Evolutionary conservation across 192 early-diverging fungal genomes (phyloP).

Genomic region (Entomortierella parvispora): DNA sequence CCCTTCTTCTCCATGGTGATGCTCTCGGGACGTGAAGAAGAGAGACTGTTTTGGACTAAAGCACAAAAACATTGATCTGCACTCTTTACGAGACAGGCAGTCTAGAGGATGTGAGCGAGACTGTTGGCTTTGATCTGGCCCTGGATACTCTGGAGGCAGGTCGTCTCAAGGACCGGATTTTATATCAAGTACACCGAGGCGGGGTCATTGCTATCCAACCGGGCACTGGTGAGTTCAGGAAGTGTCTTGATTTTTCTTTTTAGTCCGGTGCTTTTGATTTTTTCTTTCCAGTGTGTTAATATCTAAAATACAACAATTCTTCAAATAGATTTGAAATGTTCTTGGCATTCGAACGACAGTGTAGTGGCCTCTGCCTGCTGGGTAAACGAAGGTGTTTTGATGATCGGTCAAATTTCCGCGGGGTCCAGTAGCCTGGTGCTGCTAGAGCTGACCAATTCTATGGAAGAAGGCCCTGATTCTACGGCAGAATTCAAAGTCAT

Average conservation of each 20-base stretch:
- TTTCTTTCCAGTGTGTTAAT: not conserved
- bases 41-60: not conserved
- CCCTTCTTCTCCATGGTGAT: not conserved
- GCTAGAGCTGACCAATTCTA: constrained; percentile 1
- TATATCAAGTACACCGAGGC: constrained; percentile 40
- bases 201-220: constrained; percentile 16
- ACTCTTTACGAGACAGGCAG: constrained; percentile 3
- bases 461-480: not conserved
- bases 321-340: not conserved
- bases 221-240: constrained; percentile 11
- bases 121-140: constrained; percentile 20
- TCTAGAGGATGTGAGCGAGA: constrained; percentile 25
- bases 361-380: constrained; percentile 25
- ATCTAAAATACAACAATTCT: not conserved
- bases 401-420: constrained; percentile 23
- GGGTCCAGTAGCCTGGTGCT: constrained; percentile 20
- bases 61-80: not conserved
- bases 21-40: not conserved
- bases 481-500: not conserved
- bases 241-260: not conserved
- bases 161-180: constrained; percentile 4
- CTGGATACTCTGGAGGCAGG: constrained; percentile 32
- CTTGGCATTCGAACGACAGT: constrained; percentile 1
- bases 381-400: constrained; percentile 15
- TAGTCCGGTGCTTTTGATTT: not conserved